Evolutionary conservation across 1,284 basidiomycete genomes (phyloP).

Genomic region (Ustilago trichophora): DNA sequence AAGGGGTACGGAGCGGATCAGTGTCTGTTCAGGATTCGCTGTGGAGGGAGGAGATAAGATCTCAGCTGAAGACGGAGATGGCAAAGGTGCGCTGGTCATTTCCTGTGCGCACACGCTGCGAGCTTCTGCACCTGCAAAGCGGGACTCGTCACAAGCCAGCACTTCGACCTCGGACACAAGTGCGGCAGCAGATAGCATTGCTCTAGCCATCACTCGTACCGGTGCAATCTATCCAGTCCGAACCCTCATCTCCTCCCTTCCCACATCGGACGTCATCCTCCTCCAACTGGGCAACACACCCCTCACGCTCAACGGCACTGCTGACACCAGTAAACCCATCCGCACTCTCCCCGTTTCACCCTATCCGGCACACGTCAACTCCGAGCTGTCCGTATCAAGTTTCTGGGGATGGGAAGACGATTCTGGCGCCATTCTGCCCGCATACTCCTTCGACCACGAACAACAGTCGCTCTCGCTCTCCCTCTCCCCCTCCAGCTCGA

Average conservation of each 20-base stretch:
- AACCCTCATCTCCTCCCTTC: constrained; percentile 72
- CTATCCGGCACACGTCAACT: constrained; percentile 73
- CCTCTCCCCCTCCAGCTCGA: not conserved
- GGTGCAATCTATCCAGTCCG: constrained; percentile 70
- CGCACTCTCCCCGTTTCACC: constrained; percentile 75
- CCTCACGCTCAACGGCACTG: constrained; percentile 24
- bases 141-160: too few species aligned
- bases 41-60: constrained; percentile 66
- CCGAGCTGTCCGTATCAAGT: constrained; percentile 72
- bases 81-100: constrained; percentile 69
- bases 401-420: constrained; percentile 69
- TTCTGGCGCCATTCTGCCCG: constrained; percentile 47
- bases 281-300: constrained; percentile 50
- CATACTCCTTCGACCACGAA: constrained; percentile 41
- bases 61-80: constrained; percentile 54
- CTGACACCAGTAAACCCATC: constrained; percentile 20
- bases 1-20: constrained; percentile 70
- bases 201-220: constrained; percentile 66
- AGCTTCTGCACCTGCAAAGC: constrained; percentile 65
- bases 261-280: constrained; percentile 72
- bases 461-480: constrained; percentile 4
- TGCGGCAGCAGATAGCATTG: constrained; percentile 44
- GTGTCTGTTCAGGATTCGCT: constrained; percentile 75
- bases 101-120: constrained; percentile 76
- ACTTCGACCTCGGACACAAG: too few species aligned